Percentiles rank a stretch among this genome's conserved stretches.
Conservation (phyloP, 164 flowering plant species). For the Santalum album region DNA sequence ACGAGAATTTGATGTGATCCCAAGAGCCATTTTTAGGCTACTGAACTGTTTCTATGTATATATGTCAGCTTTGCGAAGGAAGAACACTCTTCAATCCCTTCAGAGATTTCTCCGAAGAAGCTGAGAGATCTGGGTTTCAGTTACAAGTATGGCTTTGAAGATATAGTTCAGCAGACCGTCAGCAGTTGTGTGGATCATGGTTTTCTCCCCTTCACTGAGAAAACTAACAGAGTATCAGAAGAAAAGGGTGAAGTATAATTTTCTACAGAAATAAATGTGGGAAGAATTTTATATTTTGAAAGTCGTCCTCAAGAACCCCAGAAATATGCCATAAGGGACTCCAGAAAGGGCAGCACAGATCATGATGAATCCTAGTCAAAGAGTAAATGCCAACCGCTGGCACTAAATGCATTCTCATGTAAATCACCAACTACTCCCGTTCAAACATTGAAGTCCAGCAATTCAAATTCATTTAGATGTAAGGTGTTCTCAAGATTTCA, state of each 20-base stretch:
- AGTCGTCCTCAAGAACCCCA: background rate
- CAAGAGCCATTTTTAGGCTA: no score
- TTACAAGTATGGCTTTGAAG: conserved; percentile 41
- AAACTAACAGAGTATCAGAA: background rate
- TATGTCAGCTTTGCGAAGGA: conserved; percentile 24
- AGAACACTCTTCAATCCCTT: conserved; percentile 21
- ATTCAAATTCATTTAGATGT: conserved; percentile 8
- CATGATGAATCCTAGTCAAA: conserved; percentile 15
- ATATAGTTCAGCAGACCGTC: conserved; percentile 36
- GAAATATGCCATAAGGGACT: background rate
- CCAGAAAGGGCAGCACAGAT: conserved; percentile 6
- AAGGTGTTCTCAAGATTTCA: background rate
- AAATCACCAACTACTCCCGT: conserved; percentile 14
- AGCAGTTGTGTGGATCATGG: conserved; percentile 33
- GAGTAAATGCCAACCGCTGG: conserved; percentile 5
- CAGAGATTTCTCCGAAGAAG: conserved; percentile 51
- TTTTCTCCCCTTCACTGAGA: conserved; percentile 21
- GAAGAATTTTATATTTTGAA: background rate
- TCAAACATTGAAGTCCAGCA: conserved; percentile 9
- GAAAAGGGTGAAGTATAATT: no score
- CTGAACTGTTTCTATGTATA: background rate
- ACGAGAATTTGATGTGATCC: no score
- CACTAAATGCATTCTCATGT: conserved; percentile 10
- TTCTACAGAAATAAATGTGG: conserved; percentile 5
- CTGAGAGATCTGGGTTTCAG: conserved; percentile 50